Evolutionary conservation across 2,329 filamentous ascomycete species (phyloP), one percentile per base, ranked within the genome.

Genomic region (Magnaporthiopsis poae): DNA sequence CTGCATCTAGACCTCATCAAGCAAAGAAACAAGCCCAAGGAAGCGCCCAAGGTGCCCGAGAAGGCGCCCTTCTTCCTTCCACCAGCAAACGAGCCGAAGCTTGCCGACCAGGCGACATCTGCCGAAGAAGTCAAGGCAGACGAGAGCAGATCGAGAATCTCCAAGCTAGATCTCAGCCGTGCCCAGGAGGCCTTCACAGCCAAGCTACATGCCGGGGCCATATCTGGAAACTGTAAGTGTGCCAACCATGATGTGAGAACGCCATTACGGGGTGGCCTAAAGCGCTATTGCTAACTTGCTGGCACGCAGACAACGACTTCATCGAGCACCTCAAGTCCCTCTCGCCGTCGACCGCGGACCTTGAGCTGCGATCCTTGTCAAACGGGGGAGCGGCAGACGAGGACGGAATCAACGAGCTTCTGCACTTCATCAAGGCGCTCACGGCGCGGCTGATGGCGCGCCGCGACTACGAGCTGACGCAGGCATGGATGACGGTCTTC

Each of bases 401-500:
- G 35, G 63, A 46, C 7, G 39, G 39, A 18, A 60, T 61, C 13
- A 86, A 89, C 67, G 95, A 98, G 76, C 80, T 96, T 25, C 80
- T 88, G 0, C 82, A 87, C 65, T 99, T 99, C 74, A 88, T 98
- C 65, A 77, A 80, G n/a, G 92, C 92, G 1, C 78, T 99, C 66
- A 96, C 91, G 0, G 82, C 80, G 66, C 83, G 90, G 15, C 80
- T 98, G 65, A 78, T 80, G 61, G 81, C 86, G 64, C 87, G 88
- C 69, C 86, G 85, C 63, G 95, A 98, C 76, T 99, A 96, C 76
- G 95, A 99, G 78, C 83, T 99, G 59, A 90, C 92, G 21, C 93
- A 98, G 77, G 92, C 92, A 0, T 99, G 95, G 94, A 98, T 99
- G 92, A 88, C 90, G 1, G 94, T 98, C 0, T 96, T 98, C 73